Evolutionary conservation across 192 early-diverging fungal species (phyloP), one percentile per base, ranked within the genome.

Genomic region (Dissophora ornata): DNA sequence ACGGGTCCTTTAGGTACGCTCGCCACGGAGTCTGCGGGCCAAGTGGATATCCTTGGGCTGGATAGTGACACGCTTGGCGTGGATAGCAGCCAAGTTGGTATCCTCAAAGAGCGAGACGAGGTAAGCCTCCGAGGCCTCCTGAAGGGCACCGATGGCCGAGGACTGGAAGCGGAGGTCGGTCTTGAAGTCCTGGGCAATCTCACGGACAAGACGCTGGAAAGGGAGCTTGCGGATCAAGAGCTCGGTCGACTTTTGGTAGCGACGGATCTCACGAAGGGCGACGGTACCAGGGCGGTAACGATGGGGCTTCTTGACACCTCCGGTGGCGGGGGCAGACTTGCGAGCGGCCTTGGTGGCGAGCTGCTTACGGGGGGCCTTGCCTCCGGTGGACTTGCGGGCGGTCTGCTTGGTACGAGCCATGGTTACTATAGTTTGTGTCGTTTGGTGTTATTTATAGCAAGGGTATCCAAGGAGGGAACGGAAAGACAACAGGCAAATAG

Each of bases 161-260:
- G 94, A 95, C 90, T 98, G 97, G 94, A 98, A 98, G 68, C 97
- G 95, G 41, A 99, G 85, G 71, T 98, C 97, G 34, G 98, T 98
- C 90, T 99, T 98, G 87, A 97, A 98, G 84, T 99, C 96, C 86
- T 99, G 97, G 48, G 96, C 96, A 67, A 99, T 99, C 86, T 99
- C 97, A 82, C 68, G 92, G 25, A 99, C 96, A 38, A 99, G 92
- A 79, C 94, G 93, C 88, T 94, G 93, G 88, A 95, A 96, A 73
- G 92, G 95, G 44, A 92, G 84, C 87, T 96, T 93, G 86, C 94
- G 91, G 86, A 95, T 95, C 74, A 95, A 90, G 64, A 96, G 89
- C 85, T 97, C 94, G 63, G 96, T 96, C 54, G 94, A 93, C 85
- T 98, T 98, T 85, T 98, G 93, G 83, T 95, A 95, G 50, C 93